phyloP scores from a whole-genome alignment of 2,329 filamentous ascomycete species.

The Penicillium brasilianum region DNA sequence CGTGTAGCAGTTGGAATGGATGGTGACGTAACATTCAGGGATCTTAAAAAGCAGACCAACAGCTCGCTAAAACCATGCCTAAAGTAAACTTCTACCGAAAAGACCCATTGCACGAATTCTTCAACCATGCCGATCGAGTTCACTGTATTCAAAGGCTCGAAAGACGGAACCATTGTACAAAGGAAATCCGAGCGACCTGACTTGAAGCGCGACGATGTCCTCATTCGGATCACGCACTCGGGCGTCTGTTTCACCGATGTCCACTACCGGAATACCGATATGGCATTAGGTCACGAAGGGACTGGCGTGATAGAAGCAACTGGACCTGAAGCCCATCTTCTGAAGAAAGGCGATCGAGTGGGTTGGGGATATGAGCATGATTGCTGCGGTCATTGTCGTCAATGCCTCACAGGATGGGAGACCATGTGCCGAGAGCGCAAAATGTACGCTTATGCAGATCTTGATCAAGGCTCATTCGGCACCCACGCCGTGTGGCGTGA shows the following conservation, averaged over 20 bases:
- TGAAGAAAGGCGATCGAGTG: constrained; percentile 49
- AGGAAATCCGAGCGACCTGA: constrained; percentile 51
- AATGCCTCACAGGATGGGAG: constrained; percentile 43
- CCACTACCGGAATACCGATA: constrained; percentile 42
- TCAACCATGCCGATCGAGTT: constrained; percentile 47
- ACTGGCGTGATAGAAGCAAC: constrained; percentile 39
- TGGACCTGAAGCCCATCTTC: constrained; percentile 39
- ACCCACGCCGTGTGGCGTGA: constrained; percentile 48
- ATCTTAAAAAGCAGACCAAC: neutral
- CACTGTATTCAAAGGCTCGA: constrained; percentile 68
- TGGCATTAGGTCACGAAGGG: constrained; percentile 49
- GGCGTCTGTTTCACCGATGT: constrained; percentile 69
- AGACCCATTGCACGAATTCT: neutral
- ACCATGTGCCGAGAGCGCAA: constrained; percentile 40
- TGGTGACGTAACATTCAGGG: constrained; percentile 2
- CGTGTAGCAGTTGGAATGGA: neutral
- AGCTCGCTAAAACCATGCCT: neutral
- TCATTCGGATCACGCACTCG: constrained; percentile 67
- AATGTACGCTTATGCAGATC: constrained; percentile 42
- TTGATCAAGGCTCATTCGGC: constrained; percentile 47
- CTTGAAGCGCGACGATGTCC: constrained; percentile 53
- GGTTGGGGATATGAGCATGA: constrained; percentile 50
- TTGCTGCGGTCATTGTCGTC: constrained; percentile 44
- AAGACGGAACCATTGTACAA: constrained; percentile 61
- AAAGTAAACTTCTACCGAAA: neutral